These are phyloP conservation scores for Ambrosia trifida DNA, from an alignment of 129 eudicot genomes.

Conservation along the genomic window DNA sequence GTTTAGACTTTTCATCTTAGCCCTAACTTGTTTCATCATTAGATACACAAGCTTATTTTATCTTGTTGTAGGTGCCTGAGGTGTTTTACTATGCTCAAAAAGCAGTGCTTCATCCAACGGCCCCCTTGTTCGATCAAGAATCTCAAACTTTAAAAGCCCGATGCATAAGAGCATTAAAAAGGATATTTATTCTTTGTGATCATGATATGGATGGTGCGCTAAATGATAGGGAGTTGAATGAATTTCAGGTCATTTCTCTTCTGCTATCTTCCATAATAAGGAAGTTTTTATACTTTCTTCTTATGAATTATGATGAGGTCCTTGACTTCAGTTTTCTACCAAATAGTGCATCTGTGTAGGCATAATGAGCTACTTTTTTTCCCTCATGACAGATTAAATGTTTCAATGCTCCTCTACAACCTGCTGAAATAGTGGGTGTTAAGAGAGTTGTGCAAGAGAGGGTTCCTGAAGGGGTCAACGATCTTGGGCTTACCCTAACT, in stretches of 20 bases:
- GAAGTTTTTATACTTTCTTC: constrained; percentile 5
- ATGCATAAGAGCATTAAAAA: constrained; percentile 78
- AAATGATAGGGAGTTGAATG: constrained; percentile 86
- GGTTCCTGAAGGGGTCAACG: constrained; percentile 88
- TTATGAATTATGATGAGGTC: constrained; percentile 6
- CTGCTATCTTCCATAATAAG: constrained; percentile 11
- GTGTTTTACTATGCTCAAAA: constrained; percentile 96
- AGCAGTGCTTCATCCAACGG: constrained; percentile 97
- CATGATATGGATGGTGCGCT: constrained; percentile 89
- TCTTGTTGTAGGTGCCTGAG: constrained; percentile 70
- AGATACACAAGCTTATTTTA: constrained; percentile 17
- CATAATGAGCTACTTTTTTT: constrained; percentile 14
- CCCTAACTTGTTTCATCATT: neutral
- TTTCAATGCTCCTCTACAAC: constrained; percentile 94
- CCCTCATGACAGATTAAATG: constrained; percentile 73
- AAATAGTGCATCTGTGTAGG: neutral
- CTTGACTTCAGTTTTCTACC: constrained; percentile 8
- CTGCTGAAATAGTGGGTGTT: constrained; percentile 90
- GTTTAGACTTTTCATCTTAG: neutral
- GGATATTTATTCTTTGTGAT: constrained; percentile 86
- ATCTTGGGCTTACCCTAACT: constrained; percentile 78
- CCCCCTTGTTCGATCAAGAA: constrained; percentile 95
- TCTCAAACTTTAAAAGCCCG: constrained; percentile 80
- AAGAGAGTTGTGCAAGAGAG: constrained; percentile 93
- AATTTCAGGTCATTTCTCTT: constrained; percentile 65